A percentile compares a stretch with the other conserved stretches of the same genome.
Evolutionary conservation across 2,329 filamentous ascomycete genomes (phyloP).

Genomic region (Aspergillus fijiensis): DNA sequence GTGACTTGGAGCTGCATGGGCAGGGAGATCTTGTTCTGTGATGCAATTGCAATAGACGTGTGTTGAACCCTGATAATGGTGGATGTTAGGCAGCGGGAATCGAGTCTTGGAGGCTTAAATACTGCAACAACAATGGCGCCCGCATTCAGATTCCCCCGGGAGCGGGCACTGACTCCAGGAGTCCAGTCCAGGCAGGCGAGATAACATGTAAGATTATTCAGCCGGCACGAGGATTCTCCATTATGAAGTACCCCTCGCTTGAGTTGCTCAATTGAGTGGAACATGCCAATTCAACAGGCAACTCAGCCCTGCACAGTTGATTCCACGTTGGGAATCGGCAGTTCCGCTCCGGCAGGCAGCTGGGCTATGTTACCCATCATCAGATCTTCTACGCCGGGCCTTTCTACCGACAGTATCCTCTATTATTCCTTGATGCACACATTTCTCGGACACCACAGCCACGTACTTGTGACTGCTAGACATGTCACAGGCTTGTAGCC

Average conservation of each 20-base stretch:
- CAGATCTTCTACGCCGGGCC: not conserved
- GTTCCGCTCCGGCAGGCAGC: not conserved
- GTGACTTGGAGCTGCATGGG: not conserved
- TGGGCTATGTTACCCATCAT: no score
- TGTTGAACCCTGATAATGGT: constrained; percentile 2
- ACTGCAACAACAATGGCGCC: constrained; percentile 10
- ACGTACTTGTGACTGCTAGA: not conserved
- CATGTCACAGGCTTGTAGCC: not conserved
- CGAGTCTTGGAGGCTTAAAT: constrained; percentile 8
- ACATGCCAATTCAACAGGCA: not conserved
- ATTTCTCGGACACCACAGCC: no score
- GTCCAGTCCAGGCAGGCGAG: not conserved
- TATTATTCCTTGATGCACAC: no score
- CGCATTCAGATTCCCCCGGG: constrained; percentile 2
- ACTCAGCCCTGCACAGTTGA: constrained; percentile 5
- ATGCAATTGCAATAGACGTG: not conserved
- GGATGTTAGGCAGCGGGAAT: not conserved
- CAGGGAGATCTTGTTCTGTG: not conserved
- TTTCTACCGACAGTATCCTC: no score
- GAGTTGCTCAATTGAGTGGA: constrained; percentile 5
- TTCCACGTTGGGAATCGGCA: constrained; percentile 3
- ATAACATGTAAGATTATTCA: not conserved
- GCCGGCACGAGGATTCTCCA: constrained; percentile 4
- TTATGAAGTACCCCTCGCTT: constrained; percentile 1
- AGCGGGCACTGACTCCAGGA: not conserved